A percentile compares a stretch with the other conserved stretches of the same genome.
Conservation (phyloP, 179 eudicot genomes). For the Silene noctiflora region DNA sequence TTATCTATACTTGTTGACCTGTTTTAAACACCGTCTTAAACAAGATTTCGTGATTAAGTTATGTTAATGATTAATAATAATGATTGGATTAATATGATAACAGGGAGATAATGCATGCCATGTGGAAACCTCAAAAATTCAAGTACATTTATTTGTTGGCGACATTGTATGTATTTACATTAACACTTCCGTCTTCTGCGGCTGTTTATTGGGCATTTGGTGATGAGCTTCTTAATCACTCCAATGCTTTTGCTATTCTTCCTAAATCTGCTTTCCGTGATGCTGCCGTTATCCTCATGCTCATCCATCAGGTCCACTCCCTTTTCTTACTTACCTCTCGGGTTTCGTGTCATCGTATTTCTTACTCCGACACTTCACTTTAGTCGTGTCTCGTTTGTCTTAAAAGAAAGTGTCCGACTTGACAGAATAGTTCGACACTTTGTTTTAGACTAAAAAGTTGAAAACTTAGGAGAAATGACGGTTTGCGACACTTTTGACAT, state of each 20-base stretch:
- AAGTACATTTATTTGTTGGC: slow-evolving; percentile 73
- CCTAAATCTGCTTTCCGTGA: slow-evolving; percentile 60
- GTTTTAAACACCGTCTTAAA: too few species aligned
- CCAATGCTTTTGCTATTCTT: slow-evolving; percentile 77
- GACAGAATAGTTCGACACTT: too few species aligned
- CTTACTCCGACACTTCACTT: too few species aligned
- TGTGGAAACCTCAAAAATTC: slow-evolving; percentile 90
- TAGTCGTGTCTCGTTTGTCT: too few species aligned
- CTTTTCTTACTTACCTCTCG: neutral
- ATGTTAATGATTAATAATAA: neutral
- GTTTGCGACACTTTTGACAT: too few species aligned
- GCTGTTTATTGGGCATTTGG: slow-evolving; percentile 87
- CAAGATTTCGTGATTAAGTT: neutral
- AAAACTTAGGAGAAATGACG: too few species aligned
- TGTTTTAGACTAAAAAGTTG: too few species aligned
- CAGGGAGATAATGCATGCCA: slow-evolving; percentile 91
- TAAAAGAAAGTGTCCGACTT: too few species aligned
- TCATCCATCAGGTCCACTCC: slow-evolving; percentile 68
- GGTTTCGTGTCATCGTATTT: too few species aligned
- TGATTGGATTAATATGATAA: slow-evolving; percentile 14
- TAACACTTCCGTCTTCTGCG: slow-evolving; percentile 73
- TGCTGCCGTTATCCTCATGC: slow-evolving; percentile 78
- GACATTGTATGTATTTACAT: slow-evolving; percentile 68
- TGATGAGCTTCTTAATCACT: slow-evolving; percentile 60
- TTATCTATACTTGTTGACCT: too few species aligned